Evolutionary conservation across 805 yeast genomes (phyloP).

Genomic region (Cyberlindnera meyerae): DNA sequence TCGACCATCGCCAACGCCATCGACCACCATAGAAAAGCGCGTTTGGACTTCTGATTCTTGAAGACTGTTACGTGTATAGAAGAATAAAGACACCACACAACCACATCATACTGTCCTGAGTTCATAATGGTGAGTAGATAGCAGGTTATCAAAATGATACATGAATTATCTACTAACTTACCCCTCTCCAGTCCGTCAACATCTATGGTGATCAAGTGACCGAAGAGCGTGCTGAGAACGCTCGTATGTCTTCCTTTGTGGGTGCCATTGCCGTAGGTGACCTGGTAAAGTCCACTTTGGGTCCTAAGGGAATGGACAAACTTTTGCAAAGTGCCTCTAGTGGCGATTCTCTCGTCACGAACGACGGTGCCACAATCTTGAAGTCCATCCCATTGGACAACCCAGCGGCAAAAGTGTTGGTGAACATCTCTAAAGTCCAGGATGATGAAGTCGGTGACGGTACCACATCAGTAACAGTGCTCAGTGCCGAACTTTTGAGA

Average conservation of each 20-base stretch:
- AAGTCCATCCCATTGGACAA: constrained; percentile 93
- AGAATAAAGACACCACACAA: too few relatives aligned
- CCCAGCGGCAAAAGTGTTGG: constrained; percentile 95
- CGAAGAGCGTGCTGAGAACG: constrained; percentile 97
- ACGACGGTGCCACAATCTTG: constrained; percentile 97
- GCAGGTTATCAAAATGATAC: too few relatives aligned
- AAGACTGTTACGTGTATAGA: too few relatives aligned
- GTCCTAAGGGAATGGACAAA: constrained; percentile 99
- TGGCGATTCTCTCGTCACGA: constrained; percentile 77
- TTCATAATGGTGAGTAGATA: neutral
- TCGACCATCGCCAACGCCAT: too few relatives aligned
- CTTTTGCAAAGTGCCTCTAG: constrained; percentile 82
- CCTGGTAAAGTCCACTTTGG: constrained; percentile 86
- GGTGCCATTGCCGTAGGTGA: constrained; percentile 99
- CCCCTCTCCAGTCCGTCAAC: constrained; percentile 52
- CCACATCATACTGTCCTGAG: too few relatives aligned
- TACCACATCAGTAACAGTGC: constrained; percentile 91
- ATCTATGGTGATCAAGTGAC: constrained; percentile 96
- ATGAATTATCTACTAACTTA: constrained; percentile 6
- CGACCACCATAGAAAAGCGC: too few relatives aligned
- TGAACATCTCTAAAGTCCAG: constrained; percentile 91
- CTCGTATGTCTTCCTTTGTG: constrained; percentile 93
- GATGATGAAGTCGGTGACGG: constrained; percentile 63
- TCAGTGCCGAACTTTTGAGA: constrained; percentile 84
- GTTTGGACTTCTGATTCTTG: too few relatives aligned